A percentile compares a stretch with the other conserved stretches of the same genome.
These are phyloP conservation scores for Hypsizygus marmoreus DNA, from an alignment of 768 basidiomycete species.

Conservation along the genomic window DNA sequence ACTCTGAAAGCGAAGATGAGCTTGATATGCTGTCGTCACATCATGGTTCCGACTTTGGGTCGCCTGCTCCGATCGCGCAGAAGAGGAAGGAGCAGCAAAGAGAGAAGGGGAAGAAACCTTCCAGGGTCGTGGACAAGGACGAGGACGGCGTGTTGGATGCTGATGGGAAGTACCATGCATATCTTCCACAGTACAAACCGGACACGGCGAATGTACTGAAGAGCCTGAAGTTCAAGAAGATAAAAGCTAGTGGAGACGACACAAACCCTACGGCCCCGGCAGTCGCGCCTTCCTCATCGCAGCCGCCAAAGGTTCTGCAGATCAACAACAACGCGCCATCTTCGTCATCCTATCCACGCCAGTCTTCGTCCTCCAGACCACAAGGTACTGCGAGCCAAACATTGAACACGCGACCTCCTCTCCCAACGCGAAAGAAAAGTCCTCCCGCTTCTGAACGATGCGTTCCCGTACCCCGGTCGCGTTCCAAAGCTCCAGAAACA, in stretches of 20 bases:
- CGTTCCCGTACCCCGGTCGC: too few species aligned
- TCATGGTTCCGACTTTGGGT: constrained; percentile 12
- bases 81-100: constrained; percentile 14
- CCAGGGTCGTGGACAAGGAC: too few species aligned
- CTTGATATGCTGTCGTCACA: constrained; percentile 25
- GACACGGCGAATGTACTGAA: constrained; percentile 16
- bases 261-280: not conserved
- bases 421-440: too few species aligned
- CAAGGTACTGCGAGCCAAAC: too few species aligned
- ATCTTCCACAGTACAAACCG: not conserved
- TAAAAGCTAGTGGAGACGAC: constrained; percentile 18
- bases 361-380: too few species aligned
- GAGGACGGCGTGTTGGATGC: constrained; percentile 4
- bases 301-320: too few species aligned
- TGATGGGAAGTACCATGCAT: too few species aligned
- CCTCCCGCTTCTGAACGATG: too few species aligned
- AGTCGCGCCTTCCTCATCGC: constrained; percentile 1
- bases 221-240: constrained; percentile 37
- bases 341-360: too few species aligned
- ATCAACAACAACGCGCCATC: too few species aligned
- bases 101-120: too few species aligned
- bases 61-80: constrained; percentile 6
- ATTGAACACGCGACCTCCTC: too few species aligned
- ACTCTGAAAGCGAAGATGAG: constrained; percentile 9
- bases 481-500: not conserved